phyloP scores from a whole-genome alignment of 2,329 filamentous ascomycete species.

The Claviceps fusiformis region DNA sequence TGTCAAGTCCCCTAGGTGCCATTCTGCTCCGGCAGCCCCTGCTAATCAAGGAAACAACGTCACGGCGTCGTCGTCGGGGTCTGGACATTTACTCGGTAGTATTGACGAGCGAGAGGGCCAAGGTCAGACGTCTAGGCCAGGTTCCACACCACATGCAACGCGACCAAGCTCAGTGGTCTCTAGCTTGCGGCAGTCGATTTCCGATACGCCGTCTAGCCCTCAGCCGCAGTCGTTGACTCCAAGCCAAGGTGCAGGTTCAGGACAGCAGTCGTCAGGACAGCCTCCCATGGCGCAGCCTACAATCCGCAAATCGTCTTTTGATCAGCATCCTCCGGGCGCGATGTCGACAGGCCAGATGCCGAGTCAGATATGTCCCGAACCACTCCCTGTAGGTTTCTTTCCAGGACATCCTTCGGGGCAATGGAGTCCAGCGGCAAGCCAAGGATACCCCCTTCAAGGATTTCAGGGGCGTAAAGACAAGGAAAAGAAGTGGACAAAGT shows the following conservation, averaged over 20 bases:
- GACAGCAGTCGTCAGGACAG: neutral
- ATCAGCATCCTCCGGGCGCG: neutral
- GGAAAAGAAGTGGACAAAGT: slow-evolving; percentile 16
- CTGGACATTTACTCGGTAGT: slow-evolving; percentile 6
- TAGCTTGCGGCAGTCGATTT: neutral
- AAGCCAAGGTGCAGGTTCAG: neutral
- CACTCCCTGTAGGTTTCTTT: neutral
- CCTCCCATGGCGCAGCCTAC: neutral
- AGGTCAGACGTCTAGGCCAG: neutral
- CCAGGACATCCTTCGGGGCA: neutral
- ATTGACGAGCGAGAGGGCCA: slow-evolving; percentile 10
- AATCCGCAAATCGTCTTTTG: neutral
- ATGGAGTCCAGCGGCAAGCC: neutral
- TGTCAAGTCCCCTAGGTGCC: neutral
- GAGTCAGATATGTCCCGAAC: neutral
- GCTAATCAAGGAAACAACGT: neutral
- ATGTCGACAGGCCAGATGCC: neutral
- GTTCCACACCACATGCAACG: neutral
- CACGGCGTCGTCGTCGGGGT: neutral
- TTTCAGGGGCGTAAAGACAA: slow-evolving; percentile 9
- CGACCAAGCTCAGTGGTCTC: slow-evolving; percentile 2
- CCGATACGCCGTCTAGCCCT: neutral
- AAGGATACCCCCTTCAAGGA: neutral
- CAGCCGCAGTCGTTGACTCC: neutral
- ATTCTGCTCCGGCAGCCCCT: neutral